Base-by-base conservation (phyloP, 2,329 filamentous ascomycete genomes). In the Aspergillus hiratsukae region DNA sequence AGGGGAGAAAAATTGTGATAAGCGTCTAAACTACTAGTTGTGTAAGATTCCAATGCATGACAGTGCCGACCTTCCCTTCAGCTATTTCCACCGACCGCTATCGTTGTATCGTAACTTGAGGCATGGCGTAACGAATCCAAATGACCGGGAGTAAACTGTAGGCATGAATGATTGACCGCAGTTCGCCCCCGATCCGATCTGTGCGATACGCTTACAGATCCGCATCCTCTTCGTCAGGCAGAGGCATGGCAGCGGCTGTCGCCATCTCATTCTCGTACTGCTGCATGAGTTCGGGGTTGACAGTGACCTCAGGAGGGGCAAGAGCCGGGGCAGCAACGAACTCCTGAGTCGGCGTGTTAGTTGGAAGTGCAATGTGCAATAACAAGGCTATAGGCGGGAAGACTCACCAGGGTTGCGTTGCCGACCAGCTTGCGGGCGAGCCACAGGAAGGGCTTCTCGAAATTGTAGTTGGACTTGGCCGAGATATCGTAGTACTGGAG, bases 391-490 rank as follows among this genome's bases (percentile, higher is more conserved):
- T 17, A n/a, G 40, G 49, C 3, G 25, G 28, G 40, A 49, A 14
- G 54, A 80, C 88, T 69, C 81, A 94, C 90, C 76, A 96, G 80
- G 72, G 81, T 78, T 71, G 90, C 83, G 85, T 97, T 97, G 79
- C 93, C 94, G 69, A 96, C 92, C 58, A 99, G 87, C 87, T 99
- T 99, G 78, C 94, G 88, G 69, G 92, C 93, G 71, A 99, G 88
- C 94, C 94, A 97, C 71, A 97, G 88, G 90, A 99, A 97, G 63
- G 93, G 93, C 87, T 97, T 99, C 88, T 97, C 93, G 79, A 97
- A 97, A 87, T 97, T 97, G 83, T 99, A 97, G 86, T 97, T 97
- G 75, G 92, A 97, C 85, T 97, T 99, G 80, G 94, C 94, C 45
- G 91, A 97, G 77, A 97, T 97, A 71, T 97, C 94, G 85, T 99